phyloP scores from a whole-genome alignment of 2,329 filamentous ascomycete genomes.

The Pestalotiopsis sp. region DNA sequence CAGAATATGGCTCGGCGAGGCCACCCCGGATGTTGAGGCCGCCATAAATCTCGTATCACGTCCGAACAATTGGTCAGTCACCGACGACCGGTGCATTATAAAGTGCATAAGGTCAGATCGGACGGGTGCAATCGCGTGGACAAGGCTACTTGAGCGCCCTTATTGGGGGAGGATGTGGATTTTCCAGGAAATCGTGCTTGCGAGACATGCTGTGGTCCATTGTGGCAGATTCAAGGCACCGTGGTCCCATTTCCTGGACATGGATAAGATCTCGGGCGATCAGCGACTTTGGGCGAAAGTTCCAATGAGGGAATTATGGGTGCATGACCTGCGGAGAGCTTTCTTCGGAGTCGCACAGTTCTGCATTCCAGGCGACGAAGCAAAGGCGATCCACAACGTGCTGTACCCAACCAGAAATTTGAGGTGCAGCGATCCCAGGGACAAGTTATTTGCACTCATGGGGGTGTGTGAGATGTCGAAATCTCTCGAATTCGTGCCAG shows the following conservation, averaged over 20 bases:
- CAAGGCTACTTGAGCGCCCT: neutral
- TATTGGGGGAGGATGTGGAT: slow-evolving; percentile 12
- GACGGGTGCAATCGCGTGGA: neutral
- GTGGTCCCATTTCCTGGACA: neutral
- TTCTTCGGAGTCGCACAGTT: slow-evolving; percentile 5
- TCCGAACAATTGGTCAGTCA: too few species aligned
- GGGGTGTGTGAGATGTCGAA: neutral
- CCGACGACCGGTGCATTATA: neutral
- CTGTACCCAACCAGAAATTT: neutral
- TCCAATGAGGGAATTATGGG: neutral
- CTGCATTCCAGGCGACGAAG: neutral
- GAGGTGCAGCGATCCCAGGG: neutral
- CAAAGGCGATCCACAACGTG: neutral
- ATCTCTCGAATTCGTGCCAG: neutral
- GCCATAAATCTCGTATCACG: neutral
- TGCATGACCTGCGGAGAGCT: neutral
- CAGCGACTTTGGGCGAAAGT: neutral
- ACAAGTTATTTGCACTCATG: neutral
- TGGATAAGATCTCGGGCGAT: neutral
- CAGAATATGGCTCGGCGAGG: neutral
- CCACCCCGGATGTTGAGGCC: neutral
- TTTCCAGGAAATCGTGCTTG: slow-evolving; percentile 7
- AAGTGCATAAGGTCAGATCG: neutral
- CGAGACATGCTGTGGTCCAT: neutral
- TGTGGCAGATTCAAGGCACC: neutral